Evolutionary conservation across 2,329 filamentous ascomycete genomes (phyloP), one percentile per base, ranked within the genome.

Genomic region (Trichoderma sp.): DNA sequence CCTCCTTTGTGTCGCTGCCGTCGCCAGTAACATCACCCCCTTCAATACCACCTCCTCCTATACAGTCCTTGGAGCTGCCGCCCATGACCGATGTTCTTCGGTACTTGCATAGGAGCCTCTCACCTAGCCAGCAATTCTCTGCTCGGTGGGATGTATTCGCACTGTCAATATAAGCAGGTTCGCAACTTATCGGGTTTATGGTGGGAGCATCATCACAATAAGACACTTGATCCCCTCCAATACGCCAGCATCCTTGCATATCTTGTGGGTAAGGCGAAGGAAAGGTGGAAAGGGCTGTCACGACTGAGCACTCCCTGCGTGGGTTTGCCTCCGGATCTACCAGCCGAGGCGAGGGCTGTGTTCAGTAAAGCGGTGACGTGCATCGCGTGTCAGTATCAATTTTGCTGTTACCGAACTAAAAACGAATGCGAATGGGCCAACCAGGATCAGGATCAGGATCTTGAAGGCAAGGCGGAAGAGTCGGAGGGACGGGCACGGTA

Each of bases 241-340:
- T 84, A 83, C 71, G 78, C 82, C 16, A 80, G 78, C 60, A 81
- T 81, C 4, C 35, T 84, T 5, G 83, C 83, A 6, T 85, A 82
- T 64, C 62, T 85, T 1, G 80, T 80, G 0, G 83, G 83, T 1
- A 80, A 77, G 31, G 76, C 83, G 6, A 75, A 74, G 14, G 81
- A 79, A 3, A 11, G 21, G 14, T 69, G 12, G 14, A 59, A 50
- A 3, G 69, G 67, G 1, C 75, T 76, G 3, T 68, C 79, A 6
- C 78, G 80, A 4, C 74, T 84, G 12, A 81, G 81, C 7, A 50
- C 72, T 0, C 72, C 71, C 0, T 85, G 83, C 74, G 75, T 85
- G 3, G 78, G 77, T 2, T 71, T 83, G 14, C 79, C 83, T 0
- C 8, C 41, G 2, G 33, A 35, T 1, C 72, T 84, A 62, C 72